Evolutionary conservation across 2,329 filamentous ascomycete genomes (phyloP).

Genomic region (Colletotrichum scovillei): DNA sequence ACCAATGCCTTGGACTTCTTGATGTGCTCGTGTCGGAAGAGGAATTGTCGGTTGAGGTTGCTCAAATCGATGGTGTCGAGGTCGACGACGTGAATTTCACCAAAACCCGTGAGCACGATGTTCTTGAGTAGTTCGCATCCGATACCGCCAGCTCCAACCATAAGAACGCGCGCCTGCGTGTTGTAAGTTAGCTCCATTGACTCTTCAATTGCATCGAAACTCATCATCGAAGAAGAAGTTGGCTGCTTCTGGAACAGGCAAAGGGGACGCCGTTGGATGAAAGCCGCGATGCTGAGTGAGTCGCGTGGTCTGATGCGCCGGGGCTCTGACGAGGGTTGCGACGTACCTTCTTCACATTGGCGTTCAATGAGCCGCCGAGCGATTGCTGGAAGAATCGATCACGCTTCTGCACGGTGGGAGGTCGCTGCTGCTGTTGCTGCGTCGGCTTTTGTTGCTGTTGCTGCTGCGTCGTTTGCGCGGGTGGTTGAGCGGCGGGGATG

Average conservation of each 20-base stretch:
- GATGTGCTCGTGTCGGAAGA: slow-evolving; percentile 96
- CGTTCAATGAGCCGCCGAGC: slow-evolving; percentile 73
- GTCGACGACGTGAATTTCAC: slow-evolving; percentile 93
- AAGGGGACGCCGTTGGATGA: not conserved
- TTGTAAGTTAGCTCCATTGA: slow-evolving; percentile 46
- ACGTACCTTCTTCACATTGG: slow-evolving; percentile 75
- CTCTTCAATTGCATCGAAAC: slow-evolving; percentile 10
- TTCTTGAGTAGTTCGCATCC: slow-evolving; percentile 98
- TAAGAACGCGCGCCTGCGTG: slow-evolving; percentile 82
- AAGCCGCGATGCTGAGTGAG: not conserved
- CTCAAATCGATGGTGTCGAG: slow-evolving; percentile 98
- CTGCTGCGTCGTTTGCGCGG: slow-evolving; percentile 33
- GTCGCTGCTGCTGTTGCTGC: slow-evolving; percentile 31
- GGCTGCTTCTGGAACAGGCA: not conserved
- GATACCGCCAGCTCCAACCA: slow-evolving; percentile 97
- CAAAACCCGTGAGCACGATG: slow-evolving; percentile 90
- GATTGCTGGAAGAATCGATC: slow-evolving; percentile 73
- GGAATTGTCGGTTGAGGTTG: slow-evolving; percentile 97
- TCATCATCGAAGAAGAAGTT: not conserved
- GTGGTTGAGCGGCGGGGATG: slow-evolving; percentile 14
- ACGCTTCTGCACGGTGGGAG: slow-evolving; percentile 48
- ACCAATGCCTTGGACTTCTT: slow-evolving; percentile 96
- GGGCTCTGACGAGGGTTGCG: slow-evolving; percentile 1
- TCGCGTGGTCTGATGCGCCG: slow-evolving; percentile 34
- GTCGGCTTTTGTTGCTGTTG: slow-evolving; percentile 12